Evolutionary conservation across 768 basidiomycete genomes (phyloP), one percentile per base, ranked within the genome.

Genomic region (Suillus brevipes): DNA sequence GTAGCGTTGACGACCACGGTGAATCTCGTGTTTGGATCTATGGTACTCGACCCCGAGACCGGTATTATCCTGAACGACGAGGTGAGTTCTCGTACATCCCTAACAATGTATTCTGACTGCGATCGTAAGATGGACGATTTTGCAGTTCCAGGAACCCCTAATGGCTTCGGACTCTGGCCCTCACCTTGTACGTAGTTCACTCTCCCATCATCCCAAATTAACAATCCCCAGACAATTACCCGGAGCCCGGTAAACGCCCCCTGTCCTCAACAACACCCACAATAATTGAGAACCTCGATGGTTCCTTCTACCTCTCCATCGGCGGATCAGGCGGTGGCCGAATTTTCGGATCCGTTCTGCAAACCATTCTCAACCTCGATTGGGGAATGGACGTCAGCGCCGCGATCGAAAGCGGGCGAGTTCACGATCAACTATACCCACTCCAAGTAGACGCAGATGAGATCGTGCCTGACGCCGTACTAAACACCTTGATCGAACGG

Each of bases 61-160:
- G 96, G 97, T 0, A 83, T 99, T 36, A 84, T 99, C 60, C 77
- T 98, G 49, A 98, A 98, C 71, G 88, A 99, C 71, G 93, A 97
- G 81, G 87, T 84, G 69, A 69, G 77, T 63, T 55, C 52, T 18
- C 28, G 50, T n/a, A 50, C n/a, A 55, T 23, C 2, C 8, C 49
- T 5, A 12, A 13, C 10, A 23, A 34, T 31, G 18, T 45, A 28
- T 34, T 61, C 18, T 37, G 64, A 65, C n/a, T 9, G 14, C 65
- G 16, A 7, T 9, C 5, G 23, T 34, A 62, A 89, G 85, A 92
- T 94, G 91, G 93, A 95, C 67, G 97, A 99, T 75, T 98, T 98
- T 75, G 91, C 94, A 13, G 89, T 81, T 1, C 96, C 95, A 1
- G 94, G 91, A 4, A 75, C 77, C n/a, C 85, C 93, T 7, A 97